A percentile compares a stretch with the other conserved stretches of the same genome.
phyloP scores from a whole-genome alignment of 495 filamentous ascomycete genomes.

The Neurospora sp. region DNA sequence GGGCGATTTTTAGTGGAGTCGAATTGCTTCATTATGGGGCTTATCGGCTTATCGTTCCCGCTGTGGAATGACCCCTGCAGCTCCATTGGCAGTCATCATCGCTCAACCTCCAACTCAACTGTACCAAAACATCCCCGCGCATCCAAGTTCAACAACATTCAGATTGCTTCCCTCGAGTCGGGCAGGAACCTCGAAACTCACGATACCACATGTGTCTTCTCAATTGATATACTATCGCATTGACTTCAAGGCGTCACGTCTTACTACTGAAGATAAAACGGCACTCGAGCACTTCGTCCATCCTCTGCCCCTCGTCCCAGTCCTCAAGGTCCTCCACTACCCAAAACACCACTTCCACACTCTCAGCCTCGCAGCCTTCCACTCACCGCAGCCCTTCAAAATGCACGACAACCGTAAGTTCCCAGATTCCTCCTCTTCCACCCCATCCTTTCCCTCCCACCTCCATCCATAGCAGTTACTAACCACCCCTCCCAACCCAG shows the following conservation, averaged over 20 bases:
- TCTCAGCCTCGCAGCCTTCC: background rate
- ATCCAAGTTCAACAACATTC: background rate
- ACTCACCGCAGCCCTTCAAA: slow-evolving; percentile 9
- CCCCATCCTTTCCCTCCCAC: background rate
- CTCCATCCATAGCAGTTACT: background rate
- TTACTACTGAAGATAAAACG: background rate
- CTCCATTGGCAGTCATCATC: background rate
- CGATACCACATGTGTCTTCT: background rate
- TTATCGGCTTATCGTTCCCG: slow-evolving; percentile 13
- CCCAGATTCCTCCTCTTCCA: background rate
- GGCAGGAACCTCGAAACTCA: background rate
- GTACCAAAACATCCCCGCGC: background rate
- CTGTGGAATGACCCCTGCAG: background rate
- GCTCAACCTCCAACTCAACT: background rate
- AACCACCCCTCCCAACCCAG: slow-evolving; percentile 29
- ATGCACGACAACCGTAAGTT: slow-evolving; percentile 41
- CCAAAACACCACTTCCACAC: background rate
- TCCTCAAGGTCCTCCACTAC: background rate
- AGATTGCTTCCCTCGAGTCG: background rate
- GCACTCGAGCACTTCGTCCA: background rate
- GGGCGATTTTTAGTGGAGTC: slow-evolving; percentile 14
- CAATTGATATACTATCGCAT: background rate
- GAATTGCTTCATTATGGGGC: background rate
- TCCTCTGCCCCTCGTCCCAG: background rate
- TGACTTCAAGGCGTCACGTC: background rate